Evolutionary conservation across 257 asterid genomes (phyloP).

Genomic region (Solanum arcanum): DNA sequence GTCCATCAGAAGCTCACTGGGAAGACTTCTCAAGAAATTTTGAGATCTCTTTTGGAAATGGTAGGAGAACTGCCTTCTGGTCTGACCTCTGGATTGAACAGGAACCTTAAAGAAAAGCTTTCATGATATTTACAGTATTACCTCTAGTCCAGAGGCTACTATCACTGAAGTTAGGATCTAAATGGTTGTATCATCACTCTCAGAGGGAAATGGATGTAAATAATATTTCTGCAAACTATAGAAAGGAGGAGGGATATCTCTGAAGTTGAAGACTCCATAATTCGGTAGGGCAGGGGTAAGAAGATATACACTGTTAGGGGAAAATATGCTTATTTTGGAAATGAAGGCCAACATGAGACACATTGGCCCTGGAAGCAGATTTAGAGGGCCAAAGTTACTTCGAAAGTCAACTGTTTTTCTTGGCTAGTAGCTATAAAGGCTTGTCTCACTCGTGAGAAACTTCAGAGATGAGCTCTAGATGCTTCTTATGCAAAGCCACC

Average conservation of each 20-base stretch:
- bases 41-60: not conserved
- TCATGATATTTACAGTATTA: not conserved
- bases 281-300: not conserved
- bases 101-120: not conserved
- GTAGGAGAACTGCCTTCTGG: not conserved
- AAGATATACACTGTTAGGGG: not conserved
- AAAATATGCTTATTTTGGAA: not conserved
- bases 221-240: not conserved
- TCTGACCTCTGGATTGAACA: not conserved
- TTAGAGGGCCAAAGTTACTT: not conserved
- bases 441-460: not conserved
- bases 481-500: not conserved
- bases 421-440: not conserved
- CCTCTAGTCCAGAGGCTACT: not conserved
- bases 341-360: not conserved
- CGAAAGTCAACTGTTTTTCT: not conserved
- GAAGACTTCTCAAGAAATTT: not conserved
- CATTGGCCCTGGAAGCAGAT: not conserved
- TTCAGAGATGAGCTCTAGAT: not conserved
- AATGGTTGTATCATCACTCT: not conserved
- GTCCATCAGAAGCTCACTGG: not conserved
- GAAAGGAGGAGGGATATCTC: not conserved
- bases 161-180: not conserved
- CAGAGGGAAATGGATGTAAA: not conserved
- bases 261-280: not conserved